Evolutionary conservation across 2,329 filamentous ascomycete genomes (phyloP), one percentile per base, ranked within the genome.

Genomic region (Trichoderma koningii): DNA sequence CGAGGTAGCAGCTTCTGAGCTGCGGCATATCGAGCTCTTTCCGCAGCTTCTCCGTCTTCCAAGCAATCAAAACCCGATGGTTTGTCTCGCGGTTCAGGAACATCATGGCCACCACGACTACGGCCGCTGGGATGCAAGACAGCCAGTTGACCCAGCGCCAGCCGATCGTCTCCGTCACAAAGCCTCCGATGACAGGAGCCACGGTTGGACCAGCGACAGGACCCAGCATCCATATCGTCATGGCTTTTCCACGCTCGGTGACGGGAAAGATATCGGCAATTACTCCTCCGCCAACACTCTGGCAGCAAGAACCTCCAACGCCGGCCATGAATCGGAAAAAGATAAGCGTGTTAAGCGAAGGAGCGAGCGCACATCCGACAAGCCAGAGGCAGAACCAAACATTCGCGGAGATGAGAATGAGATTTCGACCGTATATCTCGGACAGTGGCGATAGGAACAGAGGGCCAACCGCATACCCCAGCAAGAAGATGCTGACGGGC

Each of bases 371-470:
- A 65, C 87, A 89, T 0, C 85, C 88, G 67, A 91, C 81, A 44
- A 85, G 85, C 78, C 86, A 89, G 1, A 83, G 71, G 64, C 86
- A 81, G 73, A 90, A 91, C 66, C 86, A 79, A 6, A 81, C 71
- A 68, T 87, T 90, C 65, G 85, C 84, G 2, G 71, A 73, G 21
- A 83, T 80, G 67, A 89, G 81, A 41, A 90, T 73, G 1, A 80
- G 74, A 3, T 85, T 75, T 5, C 88, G 81, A 1, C 89, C 88
- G 70, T 88, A 89, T 65, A 90, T 83, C 72, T 91, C 88, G 1
- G 82, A 85, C 51, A 88, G 69, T 0, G 85, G 85, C 1, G 85
- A 83, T 2, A 88, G 72, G 53, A 87, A 76, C 7, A 88, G 74
- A 1, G 86, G 86, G 0, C 86, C 86, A 19, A 61, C 26, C 2